phyloP scores from a whole-genome alignment of 2,329 filamentous ascomycete genomes.

The Tolypocladium pustulatum region DNA sequence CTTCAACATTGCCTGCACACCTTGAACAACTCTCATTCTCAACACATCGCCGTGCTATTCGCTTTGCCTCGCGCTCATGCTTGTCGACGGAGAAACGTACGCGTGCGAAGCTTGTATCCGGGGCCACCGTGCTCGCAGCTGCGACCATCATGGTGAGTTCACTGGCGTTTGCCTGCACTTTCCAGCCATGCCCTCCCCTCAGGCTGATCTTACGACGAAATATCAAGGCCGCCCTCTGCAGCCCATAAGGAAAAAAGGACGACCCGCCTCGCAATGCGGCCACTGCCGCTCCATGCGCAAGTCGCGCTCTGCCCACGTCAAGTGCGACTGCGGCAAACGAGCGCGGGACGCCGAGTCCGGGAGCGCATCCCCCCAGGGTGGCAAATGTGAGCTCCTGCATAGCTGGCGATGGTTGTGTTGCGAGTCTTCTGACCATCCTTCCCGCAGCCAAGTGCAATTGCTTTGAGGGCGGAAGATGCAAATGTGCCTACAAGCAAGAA shows the following conservation, averaged over 20 bases:
- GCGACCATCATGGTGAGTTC: background rate
- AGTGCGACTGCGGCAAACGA: conserved; percentile 1
- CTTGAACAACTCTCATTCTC: background rate
- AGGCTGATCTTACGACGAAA: background rate
- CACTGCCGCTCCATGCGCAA: conserved; percentile 3
- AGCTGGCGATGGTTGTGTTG: background rate
- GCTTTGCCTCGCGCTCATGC: background rate
- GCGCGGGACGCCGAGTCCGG: background rate
- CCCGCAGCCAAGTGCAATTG: background rate
- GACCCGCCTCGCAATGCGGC: conserved; percentile 1
- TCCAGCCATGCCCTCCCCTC: background rate
- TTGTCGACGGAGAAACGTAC: conserved; percentile 1
- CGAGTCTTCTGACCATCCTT: background rate
- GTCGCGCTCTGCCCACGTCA: conserved; percentile 1
- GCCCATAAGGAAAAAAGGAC: background rate
- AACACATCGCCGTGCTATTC: background rate
- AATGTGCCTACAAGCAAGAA: background rate
- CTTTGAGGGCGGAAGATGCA: background rate
- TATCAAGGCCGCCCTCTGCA: background rate
- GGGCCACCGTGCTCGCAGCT: background rate
- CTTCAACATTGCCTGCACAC: background rate
- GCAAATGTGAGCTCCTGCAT: background rate
- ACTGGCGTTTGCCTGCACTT: background rate
- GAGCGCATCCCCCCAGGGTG: background rate
- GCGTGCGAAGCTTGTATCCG: conserved; percentile 1